phyloP scores from a whole-genome alignment of 106 monocot species.

The Phalaenopsis aphrodite region DNA sequence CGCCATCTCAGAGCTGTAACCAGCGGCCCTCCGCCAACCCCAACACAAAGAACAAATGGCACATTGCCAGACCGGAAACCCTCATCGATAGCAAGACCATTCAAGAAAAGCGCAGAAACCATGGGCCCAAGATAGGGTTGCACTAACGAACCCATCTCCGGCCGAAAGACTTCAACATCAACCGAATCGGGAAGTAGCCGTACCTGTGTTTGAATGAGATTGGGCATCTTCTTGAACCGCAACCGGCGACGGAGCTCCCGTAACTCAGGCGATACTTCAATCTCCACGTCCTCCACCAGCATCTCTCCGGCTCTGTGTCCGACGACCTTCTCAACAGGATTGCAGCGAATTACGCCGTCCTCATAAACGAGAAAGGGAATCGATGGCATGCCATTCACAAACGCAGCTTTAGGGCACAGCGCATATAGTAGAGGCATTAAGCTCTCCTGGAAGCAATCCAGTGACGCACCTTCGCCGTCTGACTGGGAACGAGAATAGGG shows the following conservation, averaged over 20 bases:
- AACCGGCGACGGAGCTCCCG: slow-evolving; percentile 47
- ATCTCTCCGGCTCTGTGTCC: slow-evolving; percentile 61
- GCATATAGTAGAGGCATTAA: slow-evolving; percentile 59
- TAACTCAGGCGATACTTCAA: slow-evolving; percentile 12
- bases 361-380: slow-evolving; percentile 73
- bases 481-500: slow-evolving; percentile 8
- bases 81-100: slow-evolving; percentile 17
- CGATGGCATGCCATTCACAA: slow-evolving; percentile 18
- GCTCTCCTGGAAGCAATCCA: slow-evolving; percentile 11
- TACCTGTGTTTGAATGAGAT: slow-evolving; percentile 76
- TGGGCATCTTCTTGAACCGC: slow-evolving; percentile 81
- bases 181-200: slow-evolving; percentile 26
- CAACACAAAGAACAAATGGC: slow-evolving; percentile 58
- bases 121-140: slow-evolving; percentile 82
- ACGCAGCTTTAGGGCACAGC: slow-evolving; percentile 51
- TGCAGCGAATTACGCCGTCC: slow-evolving; percentile 39
- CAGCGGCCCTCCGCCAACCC: slow-evolving; percentile 50
- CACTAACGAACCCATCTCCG: slow-evolving; percentile 30
- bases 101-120: slow-evolving; percentile 51
- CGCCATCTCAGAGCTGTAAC: slow-evolving; percentile 34
- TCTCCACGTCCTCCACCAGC: slow-evolving; percentile 75
- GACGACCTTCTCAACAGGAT: slow-evolving; percentile 30
- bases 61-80: background rate
- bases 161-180: background rate
- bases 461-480: background rate